Evolutionary conservation across 495 filamentous ascomycete species (phyloP).

Genomic region (Annulohypoxylon stygium): DNA sequence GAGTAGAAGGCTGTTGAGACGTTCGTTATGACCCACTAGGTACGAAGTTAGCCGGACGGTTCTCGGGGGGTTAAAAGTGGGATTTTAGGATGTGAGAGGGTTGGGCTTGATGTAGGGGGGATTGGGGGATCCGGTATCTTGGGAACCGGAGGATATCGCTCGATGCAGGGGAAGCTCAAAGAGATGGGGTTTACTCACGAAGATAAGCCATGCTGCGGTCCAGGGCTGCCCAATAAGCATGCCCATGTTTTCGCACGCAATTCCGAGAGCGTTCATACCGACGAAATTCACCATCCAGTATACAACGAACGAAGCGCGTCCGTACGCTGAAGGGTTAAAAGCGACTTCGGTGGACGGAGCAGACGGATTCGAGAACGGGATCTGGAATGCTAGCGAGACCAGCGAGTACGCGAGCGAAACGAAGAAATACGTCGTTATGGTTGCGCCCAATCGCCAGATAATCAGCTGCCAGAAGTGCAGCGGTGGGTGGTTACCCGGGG

Average conservation of each 20-base stretch:
- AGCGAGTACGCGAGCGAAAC: conserved; percentile 76
- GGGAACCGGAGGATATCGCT: not conserved
- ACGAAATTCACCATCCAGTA: conserved; percentile 83
- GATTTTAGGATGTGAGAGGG: not conserved
- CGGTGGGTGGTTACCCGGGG: conserved; percentile 63
- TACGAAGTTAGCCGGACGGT: conserved; percentile 11
- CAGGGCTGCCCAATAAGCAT: conserved; percentile 77
- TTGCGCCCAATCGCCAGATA: conserved; percentile 71
- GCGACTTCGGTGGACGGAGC: conserved; percentile 61
- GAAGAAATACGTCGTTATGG: conserved; percentile 73
- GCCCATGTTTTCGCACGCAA: conserved; percentile 79
- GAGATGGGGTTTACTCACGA: conserved; percentile 49
- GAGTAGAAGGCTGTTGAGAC: conserved; percentile 74
- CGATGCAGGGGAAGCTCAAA: no score
- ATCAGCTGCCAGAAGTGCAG: conserved; percentile 72
- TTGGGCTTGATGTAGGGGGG: not conserved
- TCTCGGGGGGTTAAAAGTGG: not conserved
- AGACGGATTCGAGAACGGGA: conserved; percentile 67
- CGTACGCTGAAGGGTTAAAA: conserved; percentile 68
- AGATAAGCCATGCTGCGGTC: conserved; percentile 78
- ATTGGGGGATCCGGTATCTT: not conserved
- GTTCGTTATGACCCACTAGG: conserved; percentile 76
- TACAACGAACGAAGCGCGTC: conserved; percentile 71
- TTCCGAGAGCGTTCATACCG: conserved; percentile 75
- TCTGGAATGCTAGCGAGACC: conserved; percentile 73